phyloP scores from a whole-genome alignment of 805 yeast genomes.

The Saccharomycopsis fibuligera region DNA sequence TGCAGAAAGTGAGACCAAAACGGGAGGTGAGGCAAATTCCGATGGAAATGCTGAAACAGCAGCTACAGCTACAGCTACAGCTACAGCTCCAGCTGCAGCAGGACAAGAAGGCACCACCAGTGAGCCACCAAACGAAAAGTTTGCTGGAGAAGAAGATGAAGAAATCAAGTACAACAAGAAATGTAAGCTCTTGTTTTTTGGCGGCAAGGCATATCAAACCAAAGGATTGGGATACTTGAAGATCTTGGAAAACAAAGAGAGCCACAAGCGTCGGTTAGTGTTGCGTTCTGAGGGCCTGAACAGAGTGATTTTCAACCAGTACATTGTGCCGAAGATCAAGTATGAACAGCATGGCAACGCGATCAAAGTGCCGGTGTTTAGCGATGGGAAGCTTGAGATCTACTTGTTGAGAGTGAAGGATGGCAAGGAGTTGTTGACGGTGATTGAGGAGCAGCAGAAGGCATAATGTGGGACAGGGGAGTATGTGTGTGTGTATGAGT shows the following conservation, averaged over 20 bases:
- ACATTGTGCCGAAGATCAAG: constrained; percentile 15
- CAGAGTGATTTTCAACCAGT: constrained; percentile 17
- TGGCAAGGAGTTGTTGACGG: constrained; percentile 14
- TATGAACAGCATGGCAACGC: constrained; percentile 13
- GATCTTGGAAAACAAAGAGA: constrained; percentile 14
- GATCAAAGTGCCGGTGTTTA: constrained; percentile 18
- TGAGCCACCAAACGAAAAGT: constrained; percentile 6
- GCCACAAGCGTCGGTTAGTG: constrained; percentile 14
- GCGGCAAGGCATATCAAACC: constrained; percentile 6
- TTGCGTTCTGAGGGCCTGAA: constrained; percentile 20
- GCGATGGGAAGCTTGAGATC: constrained; percentile 14
- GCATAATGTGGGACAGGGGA: too few species aligned
- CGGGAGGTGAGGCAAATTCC: neutral
- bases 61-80: neutral
- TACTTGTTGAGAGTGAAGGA: constrained; percentile 19
- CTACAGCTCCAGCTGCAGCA: neutral
- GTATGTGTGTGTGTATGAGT: too few species aligned
- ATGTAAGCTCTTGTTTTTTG: constrained; percentile 11
- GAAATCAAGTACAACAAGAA: constrained; percentile 13
- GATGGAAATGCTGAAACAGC: neutral
- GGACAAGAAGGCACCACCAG: neutral
- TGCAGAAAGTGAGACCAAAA: neutral
- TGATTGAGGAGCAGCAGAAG: constrained; percentile 9
- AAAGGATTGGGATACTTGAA: constrained; percentile 19
- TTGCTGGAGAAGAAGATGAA: constrained; percentile 20